Base-by-base conservation (phyloP, 2,329 filamentous ascomycete species). In the Dothiorella sarmentorum region DNA sequence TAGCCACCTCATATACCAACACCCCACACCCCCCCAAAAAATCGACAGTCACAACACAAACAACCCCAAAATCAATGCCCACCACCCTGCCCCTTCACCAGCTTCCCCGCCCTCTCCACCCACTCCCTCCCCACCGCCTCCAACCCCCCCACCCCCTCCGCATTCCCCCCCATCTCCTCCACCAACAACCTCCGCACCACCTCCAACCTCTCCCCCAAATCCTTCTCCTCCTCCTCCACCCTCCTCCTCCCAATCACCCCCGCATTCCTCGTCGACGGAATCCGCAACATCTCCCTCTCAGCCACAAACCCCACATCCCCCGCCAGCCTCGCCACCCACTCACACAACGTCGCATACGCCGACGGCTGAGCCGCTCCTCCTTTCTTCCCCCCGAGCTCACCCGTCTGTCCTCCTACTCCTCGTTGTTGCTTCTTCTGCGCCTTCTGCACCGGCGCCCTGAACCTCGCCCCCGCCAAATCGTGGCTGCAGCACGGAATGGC, bases 401-500 rank as follows among this genome's bases (percentile, higher is more conserved):
- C 72, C 4, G 69, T 69, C 43, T 72, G 15, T 31, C 63, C 29
- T 4, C 24, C 17, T 22, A n/a, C 33, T n/a, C n/a, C 35, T 1
- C 31, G 7, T 7, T 38, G 11, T 17, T 22, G n/a, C 10, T 15
- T 20, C 44, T 11, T 33, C 2, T 22, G n/a, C 29, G n/a, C 4
- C 15, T 65, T 51, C 62, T 64, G 38, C n/a, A 38, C 56, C 3
- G 70, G 78, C 5, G 89, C 88, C 17, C 94, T 85, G 70, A 88
- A 94, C 60, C 78, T 73, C 2, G 84, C 82, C 1, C 94, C 94
- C 0, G 86, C 85, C 2, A 99, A 84, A 60, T 88, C 83, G 75
- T 97, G 91, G 63, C 90, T 96, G 76, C 94, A 99, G 76, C 94
- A 99, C 1, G 94, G 94, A 43, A 99, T 96, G 65, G 90, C 89